Percentiles rank a stretch among this genome's conserved stretches.
These are phyloP conservation scores for Rhizopogon vulgaris DNA, from an alignment of 768 basidiomycete species.

Conservation along the genomic window DNA sequence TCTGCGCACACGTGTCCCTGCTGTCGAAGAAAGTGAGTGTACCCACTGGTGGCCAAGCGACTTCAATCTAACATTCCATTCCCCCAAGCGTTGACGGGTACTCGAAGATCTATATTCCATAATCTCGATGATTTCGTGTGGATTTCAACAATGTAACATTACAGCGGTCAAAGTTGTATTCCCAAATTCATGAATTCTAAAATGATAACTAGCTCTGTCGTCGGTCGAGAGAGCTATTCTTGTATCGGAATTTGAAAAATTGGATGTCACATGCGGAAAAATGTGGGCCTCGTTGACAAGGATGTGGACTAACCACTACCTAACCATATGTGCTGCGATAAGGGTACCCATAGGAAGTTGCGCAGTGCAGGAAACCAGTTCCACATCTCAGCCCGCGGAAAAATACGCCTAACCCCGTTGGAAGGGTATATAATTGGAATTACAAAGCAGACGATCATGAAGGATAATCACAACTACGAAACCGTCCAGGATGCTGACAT, in stretches of 20 bases:
- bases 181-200: background rate
- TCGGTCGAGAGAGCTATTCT: background rate
- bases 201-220: background rate
- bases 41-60: conserved; percentile 1
- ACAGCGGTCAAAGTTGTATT: background rate
- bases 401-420: too few species aligned
- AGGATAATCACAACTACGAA: too few species aligned
- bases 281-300: background rate
- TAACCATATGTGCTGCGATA: too few species aligned
- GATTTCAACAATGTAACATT: background rate
- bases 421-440: too few species aligned
- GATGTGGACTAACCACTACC: background rate
- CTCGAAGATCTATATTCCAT: conserved; percentile 30
- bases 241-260: too few species aligned
- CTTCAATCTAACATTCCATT: background rate
- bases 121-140: background rate
- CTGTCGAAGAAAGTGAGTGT: conserved; percentile 40
- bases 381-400: too few species aligned
- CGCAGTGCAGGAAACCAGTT: too few species aligned
- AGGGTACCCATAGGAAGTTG: too few species aligned
- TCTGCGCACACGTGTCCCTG: conserved; percentile 49
- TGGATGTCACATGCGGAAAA: background rate
- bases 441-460: too few species aligned
- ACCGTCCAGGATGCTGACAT: too few species aligned
- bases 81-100: conserved; percentile 26